Evolutionary conservation across 1,284 basidiomycete genomes (phyloP), one percentile per base, ranked within the genome.

Genomic region (Fistulinella cinereoalba): DNA sequence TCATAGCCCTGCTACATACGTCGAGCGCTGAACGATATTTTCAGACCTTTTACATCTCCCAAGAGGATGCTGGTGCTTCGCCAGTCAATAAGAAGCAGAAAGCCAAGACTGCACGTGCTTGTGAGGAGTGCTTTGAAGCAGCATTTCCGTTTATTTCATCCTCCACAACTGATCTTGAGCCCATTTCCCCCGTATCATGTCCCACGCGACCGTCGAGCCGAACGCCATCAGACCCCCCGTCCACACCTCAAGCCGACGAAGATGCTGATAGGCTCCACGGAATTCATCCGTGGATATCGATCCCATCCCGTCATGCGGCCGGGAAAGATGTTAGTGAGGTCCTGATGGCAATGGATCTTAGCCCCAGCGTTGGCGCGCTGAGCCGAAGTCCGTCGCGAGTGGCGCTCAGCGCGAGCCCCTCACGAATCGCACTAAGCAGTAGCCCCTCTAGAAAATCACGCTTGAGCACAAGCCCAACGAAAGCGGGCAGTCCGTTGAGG

Each of bases 121-220:
- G 92, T 63, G 84, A 90, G 51, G 77, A 82, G 3, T 95, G 92
- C 67, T 95, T 88, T 61, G 87, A 92, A 54, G 80, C 85, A 12
- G 85, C 92, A 12, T 95, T 95, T 55, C 84, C 86, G 3, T 43
- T 88, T 22, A 41, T 60, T 13, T 2, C n/a, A 59, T 84, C 53
- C 13, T 42, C 38, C 37, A 49, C 24, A 47, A 44, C 12, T 56
- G 67, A 50, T 12, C 19, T 37, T 10, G 50, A 51, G n/a, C 21
- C 5, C 27, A 33, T 47, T 4, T 53, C 49, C 38, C 27, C 37
- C 2, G 11, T 39, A 21, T 45, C 38, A 2, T 56, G 44, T 16
- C 36, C n/a, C n/a, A n/a, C 37, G 2, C 36, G 47, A 21, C 46
- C 55, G n/a, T 47, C 31, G 25, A 49, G 41, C 33, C 44, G 16